Base-by-base conservation (phyloP, 73 alveolate genomes). In the Paramecium bursaria region DNA sequence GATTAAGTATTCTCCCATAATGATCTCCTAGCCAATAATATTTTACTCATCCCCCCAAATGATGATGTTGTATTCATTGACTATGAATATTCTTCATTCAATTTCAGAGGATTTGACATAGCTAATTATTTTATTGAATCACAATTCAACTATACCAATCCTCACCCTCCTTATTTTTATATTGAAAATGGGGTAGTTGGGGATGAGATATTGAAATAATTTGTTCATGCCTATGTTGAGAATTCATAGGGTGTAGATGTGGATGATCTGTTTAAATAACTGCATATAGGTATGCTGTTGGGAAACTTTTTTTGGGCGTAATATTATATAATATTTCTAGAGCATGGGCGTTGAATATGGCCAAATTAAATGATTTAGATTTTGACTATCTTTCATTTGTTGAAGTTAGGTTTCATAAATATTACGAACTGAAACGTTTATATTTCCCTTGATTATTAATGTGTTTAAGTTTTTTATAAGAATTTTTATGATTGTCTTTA, bases 121-220 rank as follows among this genome's bases (percentile, higher is more conserved):
- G 89, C 85, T 2, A 79, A 79, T 44, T 79, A 79, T 50, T 79
- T 79, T 46, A 79, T 35, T 39, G 89, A 79, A 39, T 79, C 89
- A 30, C 57, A 79, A 54, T 79, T 53, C 23, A 73, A 57, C 48
- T 79, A 79, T 26, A 47, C 46, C n/a, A 73, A 53, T 25, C 61
- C 89, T 10, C 50, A 79, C 46, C 85, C 75, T 31, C 89, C 89
- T 79, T 79, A 79, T 42, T 79, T 79, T 35, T 44, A 35, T 33
- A 50, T 79, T 27, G 89, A 61, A 29, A 73, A 79, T 39, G 89
- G 60, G 14, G 50, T 73, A 27, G 31, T 79, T 50, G 42, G 10
- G 2, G 82, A 67, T 13, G 60, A 67, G 5, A 17, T 67, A 6
- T 42, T 67, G 9, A 42, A 67, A 19, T 35, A 33, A 19, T 67